A percentile compares a stretch with the other conserved stretches of the same genome.
phyloP scores from a whole-genome alignment of 306 rosid genomes.

The Casuarina equisetifolia region DNA sequence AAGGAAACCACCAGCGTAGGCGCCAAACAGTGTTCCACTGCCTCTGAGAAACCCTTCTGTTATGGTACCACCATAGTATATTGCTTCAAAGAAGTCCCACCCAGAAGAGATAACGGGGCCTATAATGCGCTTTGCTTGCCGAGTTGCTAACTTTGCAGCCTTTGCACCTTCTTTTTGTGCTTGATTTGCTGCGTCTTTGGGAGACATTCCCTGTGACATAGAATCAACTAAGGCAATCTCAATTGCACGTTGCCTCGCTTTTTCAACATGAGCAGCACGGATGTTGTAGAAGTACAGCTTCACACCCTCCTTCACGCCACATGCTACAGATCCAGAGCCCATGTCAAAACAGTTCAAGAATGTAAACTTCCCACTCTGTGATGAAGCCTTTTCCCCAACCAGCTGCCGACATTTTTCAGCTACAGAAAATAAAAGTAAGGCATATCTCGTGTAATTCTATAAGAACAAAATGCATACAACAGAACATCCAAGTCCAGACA shows the following conservation, averaged over 20 bases:
- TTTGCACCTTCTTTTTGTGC: constrained; percentile 69
- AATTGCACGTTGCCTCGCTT: constrained; percentile 45
- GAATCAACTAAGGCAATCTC: constrained; percentile 61
- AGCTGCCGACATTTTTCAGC: constrained; percentile 90
- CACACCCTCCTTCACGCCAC: constrained; percentile 75
- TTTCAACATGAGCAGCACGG: constrained; percentile 70
- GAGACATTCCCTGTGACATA: constrained; percentile 46
- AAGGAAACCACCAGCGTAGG: constrained; percentile 63
- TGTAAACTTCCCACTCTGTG: constrained; percentile 78
- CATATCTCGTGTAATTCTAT: background rate
- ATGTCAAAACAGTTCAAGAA: constrained; percentile 72
- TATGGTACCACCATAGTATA: constrained; percentile 74
- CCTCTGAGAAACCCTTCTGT: constrained; percentile 76
- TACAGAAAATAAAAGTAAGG: constrained; percentile 24
- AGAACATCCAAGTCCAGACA: constrained; percentile 2
- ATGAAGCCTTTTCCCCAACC: constrained; percentile 75
- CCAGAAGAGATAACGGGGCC: constrained; percentile 87
- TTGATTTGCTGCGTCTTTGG: constrained; percentile 47
- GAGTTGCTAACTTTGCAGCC: constrained; percentile 72
- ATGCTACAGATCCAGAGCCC: constrained; percentile 66
- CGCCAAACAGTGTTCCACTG: constrained; percentile 68
- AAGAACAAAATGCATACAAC: constrained; percentile 11
- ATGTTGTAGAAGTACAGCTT: constrained; percentile 69
- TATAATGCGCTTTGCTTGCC: constrained; percentile 56
- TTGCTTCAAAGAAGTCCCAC: constrained; percentile 88